Evolutionary conservation across 768 basidiomycete species (phyloP).

Genomic region (Fomitopsis pulvina): DNA sequence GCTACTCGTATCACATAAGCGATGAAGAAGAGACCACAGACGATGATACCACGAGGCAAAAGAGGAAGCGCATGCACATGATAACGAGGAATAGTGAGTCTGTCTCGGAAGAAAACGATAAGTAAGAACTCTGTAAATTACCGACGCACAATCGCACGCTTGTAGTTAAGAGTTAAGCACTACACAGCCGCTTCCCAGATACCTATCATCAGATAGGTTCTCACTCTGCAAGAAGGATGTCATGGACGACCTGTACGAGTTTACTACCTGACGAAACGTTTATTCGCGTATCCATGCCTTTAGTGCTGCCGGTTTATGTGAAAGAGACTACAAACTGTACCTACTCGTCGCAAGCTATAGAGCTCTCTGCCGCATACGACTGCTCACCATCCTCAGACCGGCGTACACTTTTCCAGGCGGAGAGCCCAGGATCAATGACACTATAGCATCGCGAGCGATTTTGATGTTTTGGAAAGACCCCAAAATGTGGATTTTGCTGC

Average conservation of each 20-base stretch:
- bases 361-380: slow-evolving; percentile 89
- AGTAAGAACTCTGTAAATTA: too few species aligned
- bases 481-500: slow-evolving; percentile 95
- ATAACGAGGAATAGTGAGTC: too few species aligned
- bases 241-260: not conserved
- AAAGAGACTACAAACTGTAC: not conserved
- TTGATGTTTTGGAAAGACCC: slow-evolving; percentile 99
- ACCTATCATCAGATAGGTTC: too few species aligned
- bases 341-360: too few species aligned
- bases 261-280: not conserved
- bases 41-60: not conserved
- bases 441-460: slow-evolving; percentile 92
- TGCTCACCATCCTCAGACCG: slow-evolving; percentile 83
- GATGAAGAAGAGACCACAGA: not conserved
- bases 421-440: slow-evolving; percentile 90
- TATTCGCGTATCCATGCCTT: not conserved
- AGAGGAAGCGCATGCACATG: not conserved
- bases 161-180: too few species aligned
- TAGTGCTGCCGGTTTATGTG: not conserved
- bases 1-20: not conserved
- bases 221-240: too few species aligned
- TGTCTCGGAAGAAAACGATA: too few species aligned
- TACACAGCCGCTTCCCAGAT: too few species aligned
- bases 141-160: too few species aligned
- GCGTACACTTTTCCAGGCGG: slow-evolving; percentile 95